Evolutionary conservation across 2,329 filamentous ascomycete species (phyloP).

Genomic region (Aspergillus arachidicola): DNA sequence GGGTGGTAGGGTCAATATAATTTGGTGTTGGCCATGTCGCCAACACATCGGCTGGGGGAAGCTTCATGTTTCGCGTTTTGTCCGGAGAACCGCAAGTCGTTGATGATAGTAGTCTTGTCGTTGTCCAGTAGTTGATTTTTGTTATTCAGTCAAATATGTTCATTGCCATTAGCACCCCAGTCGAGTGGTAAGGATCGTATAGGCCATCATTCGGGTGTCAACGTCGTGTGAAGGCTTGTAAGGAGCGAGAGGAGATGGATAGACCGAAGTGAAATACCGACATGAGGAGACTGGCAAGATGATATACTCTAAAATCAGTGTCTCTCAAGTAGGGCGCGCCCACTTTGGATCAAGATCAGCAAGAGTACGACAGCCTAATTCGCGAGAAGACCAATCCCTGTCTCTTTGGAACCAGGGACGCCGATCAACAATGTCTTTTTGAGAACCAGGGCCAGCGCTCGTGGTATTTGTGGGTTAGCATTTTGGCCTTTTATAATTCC

Average conservation of each 20-base stretch:
- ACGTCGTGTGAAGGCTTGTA: neutral
- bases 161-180: slow-evolving; percentile 13
- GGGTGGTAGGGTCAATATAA: slow-evolving; percentile 48
- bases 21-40: slow-evolving; percentile 52
- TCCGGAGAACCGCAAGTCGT: neutral
- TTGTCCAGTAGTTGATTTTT: neutral
- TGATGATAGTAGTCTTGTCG: neutral
- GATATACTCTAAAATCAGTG: slow-evolving; percentile 9
- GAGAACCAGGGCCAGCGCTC: neutral
- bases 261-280: neutral
- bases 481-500: neutral
- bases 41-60: slow-evolving; percentile 47
- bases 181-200: slow-evolving; percentile 5
- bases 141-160: slow-evolving; percentile 7
- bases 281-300: slow-evolving; percentile 9
- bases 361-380: slow-evolving; percentile 3
- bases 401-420: slow-evolving; percentile 3
- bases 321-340: neutral
- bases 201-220: slow-evolving; percentile 13
- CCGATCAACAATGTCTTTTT: neutral
- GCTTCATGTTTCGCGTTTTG: slow-evolving; percentile 32
- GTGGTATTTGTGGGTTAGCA: neutral
- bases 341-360: slow-evolving; percentile 1
- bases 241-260: neutral
- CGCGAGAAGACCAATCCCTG: neutral